A percentile compares a stretch with the other conserved stretches of the same genome.
These are phyloP conservation scores for Cyclotella sp. DNA, from an alignment of 108 stramenopile genomes.

Conservation along the genomic window DNA sequence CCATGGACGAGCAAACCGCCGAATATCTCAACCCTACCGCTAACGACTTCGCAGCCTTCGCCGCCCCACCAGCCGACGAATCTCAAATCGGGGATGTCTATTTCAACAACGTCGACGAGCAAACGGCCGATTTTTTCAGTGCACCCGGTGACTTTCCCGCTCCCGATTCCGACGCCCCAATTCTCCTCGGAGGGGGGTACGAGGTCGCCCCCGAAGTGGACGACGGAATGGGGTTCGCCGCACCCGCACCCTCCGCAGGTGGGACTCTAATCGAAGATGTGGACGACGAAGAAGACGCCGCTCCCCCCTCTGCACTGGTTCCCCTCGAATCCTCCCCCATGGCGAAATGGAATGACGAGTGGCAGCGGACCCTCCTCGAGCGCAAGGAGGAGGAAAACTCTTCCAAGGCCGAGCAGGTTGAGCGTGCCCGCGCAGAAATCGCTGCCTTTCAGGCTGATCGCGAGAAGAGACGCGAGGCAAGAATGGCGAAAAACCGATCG, in stretches of 20 bases:
- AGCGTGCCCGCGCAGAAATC: conserved; percentile 62
- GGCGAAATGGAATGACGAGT: conserved; percentile 87
- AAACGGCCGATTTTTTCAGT: conserved; percentile 48
- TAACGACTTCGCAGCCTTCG: conserved; percentile 30
- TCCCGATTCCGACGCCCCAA: conserved; percentile 18
- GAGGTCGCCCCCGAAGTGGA: conserved; percentile 14
- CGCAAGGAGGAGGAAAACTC: conserved; percentile 88
- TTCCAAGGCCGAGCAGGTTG: conserved; percentile 74
- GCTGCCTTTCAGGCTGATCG: conserved; percentile 71
- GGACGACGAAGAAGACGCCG: conserved; percentile 36
- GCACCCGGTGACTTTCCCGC: conserved; percentile 16
- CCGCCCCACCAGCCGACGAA: conserved; percentile 38
- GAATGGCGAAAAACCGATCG: conserved; percentile 84
- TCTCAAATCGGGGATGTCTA: conserved; percentile 44
- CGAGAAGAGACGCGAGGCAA: conserved; percentile 72
- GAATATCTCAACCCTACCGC: too few species aligned
- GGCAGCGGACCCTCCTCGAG: conserved; percentile 71
- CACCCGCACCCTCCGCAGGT: conserved; percentile 9
- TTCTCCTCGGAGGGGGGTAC: conserved; percentile 22
- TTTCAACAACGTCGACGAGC: conserved; percentile 34
- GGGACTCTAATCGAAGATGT: conserved; percentile 27
- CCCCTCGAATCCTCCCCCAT: conserved; percentile 61
- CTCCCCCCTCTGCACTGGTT: conserved; percentile 14
- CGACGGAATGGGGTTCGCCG: conserved; percentile 5
- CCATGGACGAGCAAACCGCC: too few species aligned